Conservation (phyloP, 2,329 filamentous ascomycete species). For the Xylaria sp. region DNA sequence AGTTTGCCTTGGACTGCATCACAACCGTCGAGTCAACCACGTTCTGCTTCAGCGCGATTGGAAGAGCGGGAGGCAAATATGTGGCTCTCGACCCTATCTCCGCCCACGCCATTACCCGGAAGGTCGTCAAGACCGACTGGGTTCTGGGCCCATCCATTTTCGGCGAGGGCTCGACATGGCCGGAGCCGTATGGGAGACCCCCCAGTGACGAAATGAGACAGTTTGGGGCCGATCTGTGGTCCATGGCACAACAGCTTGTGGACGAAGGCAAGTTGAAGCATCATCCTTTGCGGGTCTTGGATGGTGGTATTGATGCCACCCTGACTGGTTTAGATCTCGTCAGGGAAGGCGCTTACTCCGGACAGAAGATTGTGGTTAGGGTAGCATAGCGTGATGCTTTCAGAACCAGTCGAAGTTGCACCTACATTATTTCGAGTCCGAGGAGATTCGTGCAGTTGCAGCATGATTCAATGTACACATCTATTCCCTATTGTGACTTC, state of each 20-base stretch:
- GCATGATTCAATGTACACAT: too few relatives aligned
- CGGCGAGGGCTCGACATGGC: slow-evolving; percentile 20
- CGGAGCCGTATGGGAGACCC: slow-evolving; percentile 24
- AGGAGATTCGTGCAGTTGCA: too few relatives aligned
- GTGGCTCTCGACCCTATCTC: slow-evolving; percentile 26
- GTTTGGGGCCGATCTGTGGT: slow-evolving; percentile 6
- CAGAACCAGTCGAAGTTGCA: too few relatives aligned
- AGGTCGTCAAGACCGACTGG: slow-evolving; percentile 28
- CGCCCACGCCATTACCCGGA: slow-evolving; percentile 11
- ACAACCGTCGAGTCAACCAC: slow-evolving; percentile 44
- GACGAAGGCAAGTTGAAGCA: slow-evolving; percentile 24
- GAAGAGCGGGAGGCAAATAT: slow-evolving; percentile 48
- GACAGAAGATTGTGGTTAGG: slow-evolving; percentile 39
- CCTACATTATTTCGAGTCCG: too few relatives aligned
- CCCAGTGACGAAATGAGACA: slow-evolving; percentile 19
- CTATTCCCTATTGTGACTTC: too few relatives aligned
- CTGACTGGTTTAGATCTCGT: slow-evolving; percentile 26
- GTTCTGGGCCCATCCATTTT: slow-evolving; percentile 29
- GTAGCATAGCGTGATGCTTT: too few relatives aligned
- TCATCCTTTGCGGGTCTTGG: slow-evolving; percentile 29
- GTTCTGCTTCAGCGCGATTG: slow-evolving; percentile 51
- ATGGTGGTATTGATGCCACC: slow-evolving; percentile 16
- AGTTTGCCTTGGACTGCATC: slow-evolving; percentile 53
- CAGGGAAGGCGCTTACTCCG: slow-evolving; percentile 17
- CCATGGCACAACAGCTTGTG: slow-evolving; percentile 26